Evolutionary conservation across 345 rosid genomes (phyloP), one percentile per base, ranked within the genome.

Genomic region (Hirschfeldia incana): DNA sequence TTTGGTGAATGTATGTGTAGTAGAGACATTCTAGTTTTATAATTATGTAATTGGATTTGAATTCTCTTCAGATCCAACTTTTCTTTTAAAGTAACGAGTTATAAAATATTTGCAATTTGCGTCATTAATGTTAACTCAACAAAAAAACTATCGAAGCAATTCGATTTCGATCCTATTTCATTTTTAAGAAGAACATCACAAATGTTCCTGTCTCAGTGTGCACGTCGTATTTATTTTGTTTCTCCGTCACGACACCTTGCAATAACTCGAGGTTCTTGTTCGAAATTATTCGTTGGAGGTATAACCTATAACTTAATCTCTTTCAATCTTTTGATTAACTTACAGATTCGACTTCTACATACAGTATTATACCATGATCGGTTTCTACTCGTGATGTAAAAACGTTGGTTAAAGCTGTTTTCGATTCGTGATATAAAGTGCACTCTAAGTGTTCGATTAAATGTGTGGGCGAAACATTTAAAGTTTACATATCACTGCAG

Each of bases 221-320:
- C 44, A 0, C 67, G 71, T 69, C 72, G 67, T 61, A 5, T 51
- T 5, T 46, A 5, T 49, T 49, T 49, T 4, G 57, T 6, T 17
- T 16, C 6, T 6, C 72, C 78, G 17, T 49, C 66, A 5, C 69
- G 80, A 36, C 46, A 71, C 39, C 5, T 82, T 8, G 29, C 59
- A 49, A 46, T 3, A 51, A 26, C 32, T 74, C 82, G 86, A n/a
- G 53, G 61, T 12, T 70, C 82, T 67, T 65, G 73, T 58, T 70
- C 86, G 27, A 86, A 86, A 60, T 80, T 89, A 82, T 92, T 92
- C 21, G 77, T 92, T 0, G 93, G 90, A 85, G 93, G 91, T 92
- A 30, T 67, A 4, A 29, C 21, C 6, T 55, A 21, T 4, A 12
- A n/a, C 8, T 10, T 15, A 26, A 0, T 73, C 1, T 17, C 42